phyloP scores from a whole-genome alignment of 805 yeast species.

The Yamadazyma philogaea region DNA sequence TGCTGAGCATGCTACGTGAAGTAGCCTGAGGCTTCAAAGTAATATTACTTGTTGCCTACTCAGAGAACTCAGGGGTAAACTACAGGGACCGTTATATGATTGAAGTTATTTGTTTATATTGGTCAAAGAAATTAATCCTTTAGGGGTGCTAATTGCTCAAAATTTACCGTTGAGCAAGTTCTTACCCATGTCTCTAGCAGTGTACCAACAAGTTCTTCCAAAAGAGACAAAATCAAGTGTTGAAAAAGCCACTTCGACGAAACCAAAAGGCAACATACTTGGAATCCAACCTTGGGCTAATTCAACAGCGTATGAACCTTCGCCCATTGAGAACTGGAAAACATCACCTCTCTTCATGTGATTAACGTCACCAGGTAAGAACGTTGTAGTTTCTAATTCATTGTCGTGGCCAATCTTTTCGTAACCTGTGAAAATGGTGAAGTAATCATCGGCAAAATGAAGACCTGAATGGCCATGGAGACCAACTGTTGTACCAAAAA shows the following conservation, averaged over 20 bases:
- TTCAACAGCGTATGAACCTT: constrained; percentile 84
- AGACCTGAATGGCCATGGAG: constrained; percentile 96
- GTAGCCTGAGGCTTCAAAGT: no score
- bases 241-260: constrained; percentile 72
- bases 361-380: constrained; percentile 83
- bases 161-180: constrained; percentile 72
- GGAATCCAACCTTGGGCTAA: constrained; percentile 99
- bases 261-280: constrained; percentile 95
- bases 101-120: no score
- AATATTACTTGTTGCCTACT: no score
- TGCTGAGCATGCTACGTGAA: no score
- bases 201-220: constrained; percentile 63
- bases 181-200: constrained; percentile 74
- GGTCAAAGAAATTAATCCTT: no score
- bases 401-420: constrained; percentile 71
- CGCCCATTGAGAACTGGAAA: constrained; percentile 85
- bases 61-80: no score
- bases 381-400: constrained; percentile 64
- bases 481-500: constrained; percentile 91
- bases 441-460: constrained; percentile 96
- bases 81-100: no score
- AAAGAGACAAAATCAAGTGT: constrained; percentile 78
- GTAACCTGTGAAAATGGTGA: constrained; percentile 80
- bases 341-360: constrained; percentile 68
- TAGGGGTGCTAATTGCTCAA: constrained; percentile 25